phyloP scores from a whole-genome alignment of 805 yeast species.

The Kodamaea kaohsiungensis region DNA sequence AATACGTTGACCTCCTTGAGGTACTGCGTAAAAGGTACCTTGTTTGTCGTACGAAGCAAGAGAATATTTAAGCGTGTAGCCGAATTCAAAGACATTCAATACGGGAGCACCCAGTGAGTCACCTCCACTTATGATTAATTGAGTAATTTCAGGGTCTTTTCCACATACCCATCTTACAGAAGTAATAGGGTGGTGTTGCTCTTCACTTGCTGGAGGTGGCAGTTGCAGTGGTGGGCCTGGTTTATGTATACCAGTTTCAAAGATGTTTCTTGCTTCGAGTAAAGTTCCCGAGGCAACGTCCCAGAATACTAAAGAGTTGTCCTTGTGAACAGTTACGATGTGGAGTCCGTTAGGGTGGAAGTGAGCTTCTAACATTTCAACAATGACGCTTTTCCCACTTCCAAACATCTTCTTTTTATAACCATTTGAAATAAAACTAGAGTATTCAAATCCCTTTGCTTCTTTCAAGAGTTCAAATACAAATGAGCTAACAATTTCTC shows the following conservation, averaged over 20 bases:
- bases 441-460: constrained; percentile 57
- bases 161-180: constrained; percentile 78
- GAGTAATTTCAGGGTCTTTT: constrained; percentile 76
- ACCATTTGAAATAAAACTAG: constrained; percentile 31
- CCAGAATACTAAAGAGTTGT: constrained; percentile 90
- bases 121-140: constrained; percentile 70
- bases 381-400: constrained; percentile 33
- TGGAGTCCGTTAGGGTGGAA: constrained; percentile 96
- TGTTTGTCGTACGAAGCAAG: constrained; percentile 82
- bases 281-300: constrained; percentile 77
- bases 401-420: constrained; percentile 45
- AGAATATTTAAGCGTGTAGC: constrained; percentile 74
- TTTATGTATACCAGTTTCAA: constrained; percentile 63
- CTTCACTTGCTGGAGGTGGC: constrained; percentile 11
- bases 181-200: constrained; percentile 43
- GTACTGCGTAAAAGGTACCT: constrained; percentile 72
- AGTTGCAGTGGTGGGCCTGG: constrained; percentile 39
- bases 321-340: constrained; percentile 73
- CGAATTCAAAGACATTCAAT: constrained; percentile 67
- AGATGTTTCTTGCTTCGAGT: constrained; percentile 71
- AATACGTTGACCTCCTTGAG: constrained; percentile 41
- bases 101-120: constrained; percentile 38
- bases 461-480: constrained; percentile 64
- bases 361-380: constrained; percentile 49
- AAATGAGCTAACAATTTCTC: constrained; percentile 55